phyloP scores from a whole-genome alignment of 2,329 filamentous ascomycete species.

The Talaromyces piceae region DNA sequence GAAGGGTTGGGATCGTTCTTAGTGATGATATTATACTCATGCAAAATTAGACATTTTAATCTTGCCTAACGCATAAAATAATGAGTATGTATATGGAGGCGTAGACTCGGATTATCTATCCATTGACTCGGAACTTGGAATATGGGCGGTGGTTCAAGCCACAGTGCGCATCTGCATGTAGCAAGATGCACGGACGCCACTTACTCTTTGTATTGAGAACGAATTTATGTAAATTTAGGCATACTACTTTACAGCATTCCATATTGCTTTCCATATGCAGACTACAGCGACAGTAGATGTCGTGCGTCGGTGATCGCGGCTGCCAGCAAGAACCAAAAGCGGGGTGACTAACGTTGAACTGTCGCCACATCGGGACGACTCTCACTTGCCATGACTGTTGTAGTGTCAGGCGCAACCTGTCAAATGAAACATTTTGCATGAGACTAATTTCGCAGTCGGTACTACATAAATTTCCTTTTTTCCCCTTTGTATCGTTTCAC shows the following conservation, averaged over 20 bases:
- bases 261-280: too few relatives aligned
- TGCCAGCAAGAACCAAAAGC: background rate
- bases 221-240: too few relatives aligned
- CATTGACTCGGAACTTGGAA: too few relatives aligned
- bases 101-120: too few relatives aligned
- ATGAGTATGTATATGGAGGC: too few relatives aligned
- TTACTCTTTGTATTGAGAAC: too few relatives aligned
- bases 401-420: background rate
- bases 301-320: background rate
- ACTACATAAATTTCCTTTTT: too few relatives aligned
- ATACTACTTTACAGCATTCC: too few relatives aligned
- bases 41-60: background rate
- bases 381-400: background rate
- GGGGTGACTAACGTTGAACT: background rate
- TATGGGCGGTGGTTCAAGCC: background rate
- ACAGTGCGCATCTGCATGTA: background rate
- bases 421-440: too few relatives aligned
- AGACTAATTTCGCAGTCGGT: too few relatives aligned
- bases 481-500: too few relatives aligned
- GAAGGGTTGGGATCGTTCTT: background rate
- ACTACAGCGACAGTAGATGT: too few relatives aligned
- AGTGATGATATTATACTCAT: background rate
- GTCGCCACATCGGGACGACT: background rate
- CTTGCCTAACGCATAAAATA: background rate
- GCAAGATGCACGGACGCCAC: background rate